Evolutionary conservation across 495 filamentous ascomycete species (phyloP).

Genomic region (Tuber umbilicatum): DNA sequence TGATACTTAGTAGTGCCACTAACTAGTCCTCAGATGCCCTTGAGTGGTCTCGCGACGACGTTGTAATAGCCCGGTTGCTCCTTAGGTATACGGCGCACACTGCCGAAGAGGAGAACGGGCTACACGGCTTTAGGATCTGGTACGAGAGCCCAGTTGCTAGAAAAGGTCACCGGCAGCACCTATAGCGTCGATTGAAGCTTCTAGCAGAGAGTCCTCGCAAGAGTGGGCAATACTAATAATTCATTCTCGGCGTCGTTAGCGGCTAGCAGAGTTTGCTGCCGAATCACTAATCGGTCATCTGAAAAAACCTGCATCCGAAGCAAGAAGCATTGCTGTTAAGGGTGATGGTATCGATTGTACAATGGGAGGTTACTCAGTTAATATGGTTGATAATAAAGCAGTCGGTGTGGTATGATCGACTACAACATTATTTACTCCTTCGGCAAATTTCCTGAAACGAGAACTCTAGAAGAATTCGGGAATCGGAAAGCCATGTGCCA

Average conservation of each 20-base stretch:
- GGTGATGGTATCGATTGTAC: no score
- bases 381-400: no score
- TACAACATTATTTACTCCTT: no score
- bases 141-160: not conserved
- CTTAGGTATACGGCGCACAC: not conserved
- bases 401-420: no score
- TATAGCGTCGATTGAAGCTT: not conserved
- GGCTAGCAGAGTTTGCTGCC: not conserved
- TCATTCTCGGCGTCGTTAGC: not conserved
- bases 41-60: not conserved
- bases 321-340: no score
- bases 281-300: no score
- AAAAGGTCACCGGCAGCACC: not conserved
- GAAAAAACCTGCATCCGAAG: no score
- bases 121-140: not conserved
- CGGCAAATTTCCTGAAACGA: no score
- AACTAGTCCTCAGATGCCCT: not conserved
- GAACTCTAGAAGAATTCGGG: no score
- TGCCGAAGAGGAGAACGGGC: not conserved
- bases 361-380: no score
- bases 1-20: no score
- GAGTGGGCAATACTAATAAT: not conserved
- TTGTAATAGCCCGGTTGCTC: not conserved
- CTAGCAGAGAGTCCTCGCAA: not conserved
- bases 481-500: no score